A percentile compares a stretch with the other conserved stretches of the same genome.
Evolutionary conservation across 768 basidiomycete genomes (phyloP).

Genomic region (Termitomyces sp.): DNA sequence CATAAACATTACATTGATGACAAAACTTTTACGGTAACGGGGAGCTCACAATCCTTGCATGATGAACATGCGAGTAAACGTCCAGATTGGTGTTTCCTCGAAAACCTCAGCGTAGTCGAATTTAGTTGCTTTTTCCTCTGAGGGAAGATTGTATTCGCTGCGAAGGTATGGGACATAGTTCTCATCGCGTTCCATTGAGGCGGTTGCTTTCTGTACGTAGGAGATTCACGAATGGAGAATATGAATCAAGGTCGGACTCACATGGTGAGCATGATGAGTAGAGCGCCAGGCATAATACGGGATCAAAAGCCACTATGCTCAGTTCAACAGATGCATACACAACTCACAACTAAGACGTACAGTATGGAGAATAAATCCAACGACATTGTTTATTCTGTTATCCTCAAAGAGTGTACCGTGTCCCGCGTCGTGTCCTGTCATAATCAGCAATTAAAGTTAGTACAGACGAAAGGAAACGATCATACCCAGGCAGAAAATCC

Average conservation of each 20-base stretch:
- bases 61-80: slow-evolving; percentile 34
- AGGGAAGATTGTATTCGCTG: slow-evolving; percentile 35
- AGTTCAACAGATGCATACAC: slow-evolving; percentile 11
- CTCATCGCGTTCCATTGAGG: slow-evolving; percentile 73
- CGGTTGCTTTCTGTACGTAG: slow-evolving; percentile 47
- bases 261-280: slow-evolving; percentile 67
- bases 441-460: background rate
- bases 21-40: background rate
- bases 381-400: slow-evolving; percentile 30
- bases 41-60: slow-evolving; percentile 40
- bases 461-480: background rate
- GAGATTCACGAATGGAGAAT: background rate
- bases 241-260: slow-evolving; percentile 16
- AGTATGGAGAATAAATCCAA: slow-evolving; percentile 47
- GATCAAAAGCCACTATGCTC: slow-evolving; percentile 40
- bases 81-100: slow-evolving; percentile 46
- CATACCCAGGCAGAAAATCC: slow-evolving; percentile 49
- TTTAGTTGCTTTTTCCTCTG: slow-evolving; percentile 28
- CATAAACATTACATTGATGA: background rate
- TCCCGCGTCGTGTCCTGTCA: slow-evolving; percentile 39
- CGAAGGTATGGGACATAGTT: slow-evolving; percentile 58
- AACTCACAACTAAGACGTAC: slow-evolving; percentile 18
- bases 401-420: slow-evolving; percentile 35
- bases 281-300: slow-evolving; percentile 65
- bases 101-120: slow-evolving; percentile 44